Conservation (phyloP, 2,329 filamentous ascomycete genomes). For the Byssoonygena ceratinophila region DNA sequence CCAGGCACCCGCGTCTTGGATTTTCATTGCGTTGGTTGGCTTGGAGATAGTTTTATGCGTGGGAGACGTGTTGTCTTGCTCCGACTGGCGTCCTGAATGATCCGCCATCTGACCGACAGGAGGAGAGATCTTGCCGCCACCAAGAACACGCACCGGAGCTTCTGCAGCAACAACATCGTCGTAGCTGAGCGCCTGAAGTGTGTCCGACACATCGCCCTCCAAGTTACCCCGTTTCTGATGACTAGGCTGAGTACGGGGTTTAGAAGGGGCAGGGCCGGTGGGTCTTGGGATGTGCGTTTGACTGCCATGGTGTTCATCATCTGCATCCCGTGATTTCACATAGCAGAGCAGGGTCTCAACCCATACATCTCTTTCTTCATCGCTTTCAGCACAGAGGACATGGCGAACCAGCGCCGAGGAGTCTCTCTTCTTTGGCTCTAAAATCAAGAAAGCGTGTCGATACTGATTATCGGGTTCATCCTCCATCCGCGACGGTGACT, state of each 20-base stretch:
- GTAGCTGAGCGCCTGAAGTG: conserved; percentile 44
- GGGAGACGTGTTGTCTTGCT: conserved; percentile 25
- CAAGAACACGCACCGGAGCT: conserved; percentile 43
- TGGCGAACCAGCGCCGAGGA: conserved; percentile 79
- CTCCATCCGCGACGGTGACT: conserved; percentile 48
- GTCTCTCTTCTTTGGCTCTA: conserved; percentile 96
- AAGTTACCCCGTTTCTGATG: conserved; percentile 24
- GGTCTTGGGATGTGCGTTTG: conserved; percentile 18
- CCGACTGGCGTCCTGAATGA: conserved; percentile 22
- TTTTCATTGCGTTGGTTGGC: conserved; percentile 72
- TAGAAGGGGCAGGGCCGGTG: conserved; percentile 12
- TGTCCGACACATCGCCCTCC: conserved; percentile 27
- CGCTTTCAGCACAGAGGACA: conserved; percentile 90
- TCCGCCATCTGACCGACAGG: conserved; percentile 21
- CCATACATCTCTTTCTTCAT: conserved; percentile 85
- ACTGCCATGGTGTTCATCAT: conserved; percentile 21
- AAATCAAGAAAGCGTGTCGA: conserved; percentile 84
- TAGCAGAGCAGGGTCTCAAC: conserved; percentile 81
- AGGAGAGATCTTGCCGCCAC: conserved; percentile 29
- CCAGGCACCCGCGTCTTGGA: conserved; percentile 74
- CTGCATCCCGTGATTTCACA: conserved; percentile 59
- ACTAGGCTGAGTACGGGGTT: conserved; percentile 21
- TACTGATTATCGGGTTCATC: conserved; percentile 89
- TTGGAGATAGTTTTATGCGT: conserved; percentile 58
- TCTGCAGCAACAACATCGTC: conserved; percentile 49